Conservation (phyloP, 139 green algal genomes). For the Zygnema cylindricum region DNA sequence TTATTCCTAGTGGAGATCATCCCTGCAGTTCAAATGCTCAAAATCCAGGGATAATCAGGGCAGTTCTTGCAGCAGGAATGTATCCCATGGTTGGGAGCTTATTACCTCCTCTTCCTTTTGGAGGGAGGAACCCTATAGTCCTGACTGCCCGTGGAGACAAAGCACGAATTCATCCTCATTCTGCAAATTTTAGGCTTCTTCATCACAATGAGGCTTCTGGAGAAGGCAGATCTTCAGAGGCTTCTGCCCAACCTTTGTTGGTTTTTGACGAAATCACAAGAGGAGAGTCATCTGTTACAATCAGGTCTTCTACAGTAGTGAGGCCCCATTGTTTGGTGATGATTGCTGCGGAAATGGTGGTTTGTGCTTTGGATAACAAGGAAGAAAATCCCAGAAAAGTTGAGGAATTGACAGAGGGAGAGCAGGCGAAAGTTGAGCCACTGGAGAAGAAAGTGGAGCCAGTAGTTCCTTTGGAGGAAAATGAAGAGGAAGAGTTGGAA, state of each 20-base stretch:
- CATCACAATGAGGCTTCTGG: not conserved
- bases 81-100: slow-evolving; percentile 57
- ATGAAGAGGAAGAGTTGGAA: slow-evolving; percentile 32
- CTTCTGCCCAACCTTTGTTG: slow-evolving; percentile 26
- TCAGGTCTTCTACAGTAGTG: slow-evolving; percentile 48
- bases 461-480: slow-evolving; percentile 4
- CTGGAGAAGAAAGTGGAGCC: slow-evolving; percentile 18
- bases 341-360: slow-evolving; percentile 56
- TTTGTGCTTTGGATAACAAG: slow-evolving; percentile 8
- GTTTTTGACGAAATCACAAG: slow-evolving; percentile 59
- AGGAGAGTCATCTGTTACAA: slow-evolving; percentile 35
- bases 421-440: not conserved
- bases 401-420: not conserved
- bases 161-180: slow-evolving; percentile 57
- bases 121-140: slow-evolving; percentile 18
- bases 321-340: slow-evolving; percentile 41
- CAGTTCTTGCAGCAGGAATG: slow-evolving; percentile 52
- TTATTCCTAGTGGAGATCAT: slow-evolving; percentile 8
- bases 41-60: slow-evolving; percentile 46
- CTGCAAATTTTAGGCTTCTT: slow-evolving; percentile 42
- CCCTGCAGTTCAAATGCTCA: slow-evolving; percentile 50
- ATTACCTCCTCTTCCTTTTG: slow-evolving; percentile 9
- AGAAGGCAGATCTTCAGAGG: not conserved
- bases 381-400: not conserved
- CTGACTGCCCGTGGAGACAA: slow-evolving; percentile 46